phyloP scores from a whole-genome alignment of 164 flowering plant species.

The Nymphaea thermarum region DNA sequence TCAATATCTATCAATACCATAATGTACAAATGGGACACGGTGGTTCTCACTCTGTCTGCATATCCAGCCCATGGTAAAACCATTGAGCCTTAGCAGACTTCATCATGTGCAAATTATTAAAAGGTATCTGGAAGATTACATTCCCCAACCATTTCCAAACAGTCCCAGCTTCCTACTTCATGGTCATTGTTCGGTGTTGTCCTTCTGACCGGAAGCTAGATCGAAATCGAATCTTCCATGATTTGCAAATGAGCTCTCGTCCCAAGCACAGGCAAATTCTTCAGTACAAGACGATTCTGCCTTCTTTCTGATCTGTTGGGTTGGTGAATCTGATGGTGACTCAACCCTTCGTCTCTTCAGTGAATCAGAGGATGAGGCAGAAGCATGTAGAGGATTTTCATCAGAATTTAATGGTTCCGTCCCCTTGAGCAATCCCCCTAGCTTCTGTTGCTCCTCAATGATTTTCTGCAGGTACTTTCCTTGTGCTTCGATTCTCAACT shows the following conservation, averaged over 20 bases:
- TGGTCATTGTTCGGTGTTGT: neutral
- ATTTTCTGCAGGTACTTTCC: slow-evolving; percentile 67
- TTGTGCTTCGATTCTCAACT: slow-evolving; percentile 71
- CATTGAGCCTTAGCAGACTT: neutral
- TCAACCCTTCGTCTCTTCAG: neutral
- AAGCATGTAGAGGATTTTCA: neutral
- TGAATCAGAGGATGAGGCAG: neutral
- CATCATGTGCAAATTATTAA: neutral
- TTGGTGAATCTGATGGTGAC: neutral
- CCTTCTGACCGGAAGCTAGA: neutral
- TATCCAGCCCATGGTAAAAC: neutral
- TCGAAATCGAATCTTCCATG: neutral
- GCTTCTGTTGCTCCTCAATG: slow-evolving; percentile 64
- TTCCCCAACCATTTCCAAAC: too few species aligned
- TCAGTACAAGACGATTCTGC: neutral
- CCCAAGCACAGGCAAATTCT: neutral
- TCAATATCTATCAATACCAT: too few species aligned
- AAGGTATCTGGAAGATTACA: neutral
- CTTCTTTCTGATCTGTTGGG: neutral
- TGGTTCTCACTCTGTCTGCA: too few species aligned
- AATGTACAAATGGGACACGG: too few species aligned
- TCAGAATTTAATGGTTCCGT: slow-evolving; percentile 11
- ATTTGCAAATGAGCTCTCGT: neutral
- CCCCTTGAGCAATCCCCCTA: slow-evolving; percentile 31
- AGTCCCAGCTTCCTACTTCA: neutral